These are phyloP conservation scores for Iris macrosiphon DNA, from an alignment of 106 monocot species.

Conservation along the genomic window DNA sequence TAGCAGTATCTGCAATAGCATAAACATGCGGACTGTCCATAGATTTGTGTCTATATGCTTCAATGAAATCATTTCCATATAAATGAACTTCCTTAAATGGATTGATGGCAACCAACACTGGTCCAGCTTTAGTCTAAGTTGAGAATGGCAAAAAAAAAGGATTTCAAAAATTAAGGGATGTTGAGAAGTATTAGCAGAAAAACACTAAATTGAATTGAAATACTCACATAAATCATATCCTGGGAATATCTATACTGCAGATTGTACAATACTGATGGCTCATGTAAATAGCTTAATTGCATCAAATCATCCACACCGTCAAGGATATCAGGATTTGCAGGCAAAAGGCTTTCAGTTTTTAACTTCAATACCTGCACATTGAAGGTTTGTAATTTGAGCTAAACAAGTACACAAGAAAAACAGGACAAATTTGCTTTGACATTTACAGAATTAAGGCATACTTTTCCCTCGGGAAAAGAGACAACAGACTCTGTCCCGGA, in stretches of 20 bases:
- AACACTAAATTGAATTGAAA: slow-evolving; percentile 1
- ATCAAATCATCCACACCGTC: slow-evolving; percentile 96
- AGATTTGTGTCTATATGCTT: slow-evolving; percentile 73
- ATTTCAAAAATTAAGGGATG: slow-evolving; percentile 1
- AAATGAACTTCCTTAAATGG: slow-evolving; percentile 84
- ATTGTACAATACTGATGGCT: slow-evolving; percentile 90
- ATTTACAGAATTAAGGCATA: slow-evolving; percentile 19
- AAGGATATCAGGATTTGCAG: slow-evolving; percentile 94
- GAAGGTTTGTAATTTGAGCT: background rate
- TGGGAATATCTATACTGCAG: slow-evolving; percentile 80
- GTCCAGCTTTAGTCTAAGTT: slow-evolving; percentile 86
- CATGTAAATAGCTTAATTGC: slow-evolving; percentile 97
- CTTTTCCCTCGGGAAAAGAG: slow-evolving; percentile 61
- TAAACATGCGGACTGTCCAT: slow-evolving; percentile 88
- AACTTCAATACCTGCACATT: slow-evolving; percentile 61
- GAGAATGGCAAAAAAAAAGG: too few relatives aligned
- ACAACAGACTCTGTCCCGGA: slow-evolving; percentile 55
- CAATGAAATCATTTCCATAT: slow-evolving; percentile 84
- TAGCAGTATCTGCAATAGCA: slow-evolving; percentile 93
- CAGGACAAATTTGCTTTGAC: background rate
- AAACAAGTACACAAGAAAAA: background rate
- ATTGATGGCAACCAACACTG: slow-evolving; percentile 92
- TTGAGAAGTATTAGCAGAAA: background rate
- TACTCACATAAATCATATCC: slow-evolving; percentile 89
- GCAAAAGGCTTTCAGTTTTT: slow-evolving; percentile 64